These are phyloP conservation scores for Mycena rebaudengoi DNA, from an alignment of 768 basidiomycete species.

Conservation along the genomic window DNA sequence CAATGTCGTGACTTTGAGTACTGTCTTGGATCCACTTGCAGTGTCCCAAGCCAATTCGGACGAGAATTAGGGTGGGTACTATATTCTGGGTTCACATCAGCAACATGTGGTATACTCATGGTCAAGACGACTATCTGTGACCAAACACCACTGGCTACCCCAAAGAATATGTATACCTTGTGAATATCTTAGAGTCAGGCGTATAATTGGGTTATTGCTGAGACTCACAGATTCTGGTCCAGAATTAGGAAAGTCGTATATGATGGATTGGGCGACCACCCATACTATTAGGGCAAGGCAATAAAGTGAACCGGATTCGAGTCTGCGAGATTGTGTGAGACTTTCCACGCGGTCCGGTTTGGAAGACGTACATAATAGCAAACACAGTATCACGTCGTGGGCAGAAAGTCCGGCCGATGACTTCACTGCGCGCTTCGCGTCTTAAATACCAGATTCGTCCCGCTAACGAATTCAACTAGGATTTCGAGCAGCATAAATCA, in stretches of 20 bases:
- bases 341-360: not conserved
- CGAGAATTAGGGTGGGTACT: slow-evolving; percentile 15
- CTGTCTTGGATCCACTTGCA: not conserved
- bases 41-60: slow-evolving; percentile 1
- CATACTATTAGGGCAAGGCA: not conserved
- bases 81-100: slow-evolving; percentile 2
- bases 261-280: slow-evolving; percentile 11
- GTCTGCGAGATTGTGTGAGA: not conserved
- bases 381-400: not conserved
- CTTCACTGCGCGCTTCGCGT: slow-evolving; percentile 1
- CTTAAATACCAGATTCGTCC: slow-evolving; percentile 14
- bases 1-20: not conserved
- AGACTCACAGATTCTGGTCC: slow-evolving; percentile 15
- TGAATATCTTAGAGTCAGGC: not conserved
- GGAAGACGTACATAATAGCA: slow-evolving; percentile 9
- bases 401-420: not conserved
- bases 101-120: not conserved
- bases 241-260: slow-evolving; percentile 10
- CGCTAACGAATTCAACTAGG: not conserved
- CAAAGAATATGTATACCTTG: slow-evolving; percentile 15
- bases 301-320: slow-evolving; percentile 10
- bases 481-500: not conserved
- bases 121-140: slow-evolving; percentile 9
- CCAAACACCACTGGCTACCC: slow-evolving; percentile 10
- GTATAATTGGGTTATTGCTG: not conserved